Base-by-base conservation (phyloP, 169 alveolate species). In the Plasmodium inui region DNA sequence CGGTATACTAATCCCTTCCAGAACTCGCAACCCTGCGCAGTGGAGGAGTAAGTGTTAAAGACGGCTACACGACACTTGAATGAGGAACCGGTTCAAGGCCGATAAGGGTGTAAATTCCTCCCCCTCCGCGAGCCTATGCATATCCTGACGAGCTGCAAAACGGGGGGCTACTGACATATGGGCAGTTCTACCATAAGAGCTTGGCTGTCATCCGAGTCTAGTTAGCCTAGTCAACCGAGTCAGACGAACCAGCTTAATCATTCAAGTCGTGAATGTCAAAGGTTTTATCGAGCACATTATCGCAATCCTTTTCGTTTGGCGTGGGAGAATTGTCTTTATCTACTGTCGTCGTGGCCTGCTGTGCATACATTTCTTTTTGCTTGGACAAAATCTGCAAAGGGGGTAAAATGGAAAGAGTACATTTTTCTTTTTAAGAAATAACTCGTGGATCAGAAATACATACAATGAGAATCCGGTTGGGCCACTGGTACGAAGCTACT, bases 181-280 rank as follows among this genome's bases (percentile, higher is more conserved):
- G 50, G 50, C 50, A 41, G 12, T 41, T 8, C 50, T 41, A 41
- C 50, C 50, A 41, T 41, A 10, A 41, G 50, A 41, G 12, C 10
- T 41, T 7, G 50, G 50, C 12, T 7, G 50, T 41, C 50, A 41
- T 41, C 50, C 9, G 10, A 41, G 50, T 41, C 14, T 41, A 41
- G 44, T 37, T 2, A 37, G 44, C 44, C 44, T 6, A 37, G 17
- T 9, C 57, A 46, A 46, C 57, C 57, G 0, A 12, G 57, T 61
- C 39, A 50, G 10, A 0, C 22, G 5, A 12, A 41, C 14, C 73
- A 61, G 17, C 17, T 74, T 85, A 88, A 57, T 19, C 44, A 88
- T 41, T 44, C 19, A 88, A 61, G 50, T 88, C 83, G 30, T 88
- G 83, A 61, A 88, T 9, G 46, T 88, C 94, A 76, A 88, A 78